phyloP scores from a whole-genome alignment of 495 filamentous ascomycete species.

The Aspergillus carlsbadensis region DNA sequence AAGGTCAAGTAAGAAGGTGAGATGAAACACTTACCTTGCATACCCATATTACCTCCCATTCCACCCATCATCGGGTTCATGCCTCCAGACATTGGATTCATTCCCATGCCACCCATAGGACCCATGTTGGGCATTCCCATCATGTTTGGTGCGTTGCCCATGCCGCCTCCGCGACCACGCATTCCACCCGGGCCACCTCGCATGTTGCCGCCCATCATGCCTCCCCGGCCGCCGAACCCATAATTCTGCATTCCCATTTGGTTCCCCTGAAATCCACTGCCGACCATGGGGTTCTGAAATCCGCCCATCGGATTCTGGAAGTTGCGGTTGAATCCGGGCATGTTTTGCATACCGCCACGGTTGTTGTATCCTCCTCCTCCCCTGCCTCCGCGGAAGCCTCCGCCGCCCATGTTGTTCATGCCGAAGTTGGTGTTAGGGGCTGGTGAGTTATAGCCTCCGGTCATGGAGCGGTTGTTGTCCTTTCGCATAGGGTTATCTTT shows the following conservation, averaged over 20 bases:
- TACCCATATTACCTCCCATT: slow-evolving; percentile 60
- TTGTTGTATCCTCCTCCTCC: slow-evolving; percentile 44
- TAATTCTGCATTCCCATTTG: slow-evolving; percentile 60
- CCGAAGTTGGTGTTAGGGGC: slow-evolving; percentile 35
- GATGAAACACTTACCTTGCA: slow-evolving; percentile 58
- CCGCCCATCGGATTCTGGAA: slow-evolving; percentile 57
- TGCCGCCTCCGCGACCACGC: slow-evolving; percentile 66
- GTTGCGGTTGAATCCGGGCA: slow-evolving; percentile 44
- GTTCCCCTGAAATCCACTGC: slow-evolving; percentile 57
- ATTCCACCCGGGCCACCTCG: slow-evolving; percentile 65
- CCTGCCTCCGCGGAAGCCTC: slow-evolving; percentile 50
- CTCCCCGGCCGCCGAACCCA: slow-evolving; percentile 61
- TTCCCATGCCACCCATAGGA: slow-evolving; percentile 62
- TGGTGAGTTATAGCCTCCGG: slow-evolving; percentile 28
- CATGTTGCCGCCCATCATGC: slow-evolving; percentile 67
- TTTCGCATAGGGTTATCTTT: slow-evolving; percentile 83
- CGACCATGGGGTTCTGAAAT: slow-evolving; percentile 59
- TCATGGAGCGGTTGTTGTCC: slow-evolving; percentile 51
- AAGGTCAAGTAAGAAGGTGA: background rate
- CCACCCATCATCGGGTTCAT: slow-evolving; percentile 58
- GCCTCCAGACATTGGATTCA: slow-evolving; percentile 57
- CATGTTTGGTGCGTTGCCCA: slow-evolving; percentile 45
- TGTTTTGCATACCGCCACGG: slow-evolving; percentile 41
- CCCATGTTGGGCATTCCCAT: slow-evolving; percentile 55
- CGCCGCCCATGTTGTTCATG: slow-evolving; percentile 35